phyloP scores from a whole-genome alignment of 2,329 filamentous ascomycete species.

The Rhynchosporium graminicola region DNA sequence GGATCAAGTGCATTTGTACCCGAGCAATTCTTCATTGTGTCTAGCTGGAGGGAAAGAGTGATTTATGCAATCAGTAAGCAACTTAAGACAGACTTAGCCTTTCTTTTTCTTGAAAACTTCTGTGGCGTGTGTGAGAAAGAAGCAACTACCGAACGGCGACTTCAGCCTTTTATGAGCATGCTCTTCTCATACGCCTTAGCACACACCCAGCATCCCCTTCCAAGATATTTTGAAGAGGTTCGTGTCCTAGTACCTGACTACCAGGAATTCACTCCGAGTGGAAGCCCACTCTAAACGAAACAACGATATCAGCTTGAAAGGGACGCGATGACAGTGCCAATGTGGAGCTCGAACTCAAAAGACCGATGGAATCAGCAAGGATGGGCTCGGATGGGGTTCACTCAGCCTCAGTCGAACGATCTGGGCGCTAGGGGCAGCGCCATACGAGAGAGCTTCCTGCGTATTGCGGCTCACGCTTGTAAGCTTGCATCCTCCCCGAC shows the following conservation, averaged over 20 bases:
- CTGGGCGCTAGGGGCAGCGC: conserved; percentile 5
- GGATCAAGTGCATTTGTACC: conserved; percentile 12
- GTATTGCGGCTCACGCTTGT: conserved; percentile 13
- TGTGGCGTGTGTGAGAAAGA: conserved; percentile 5
- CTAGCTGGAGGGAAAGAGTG: not conserved
- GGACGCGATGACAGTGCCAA: conserved; percentile 8
- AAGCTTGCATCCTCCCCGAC: conserved; percentile 6
- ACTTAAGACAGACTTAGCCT: conserved; percentile 5
- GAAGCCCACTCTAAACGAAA: conserved; percentile 21
- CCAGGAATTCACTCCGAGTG: conserved; percentile 22
- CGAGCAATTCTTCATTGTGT: conserved; percentile 8
- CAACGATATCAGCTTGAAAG: conserved; percentile 11
- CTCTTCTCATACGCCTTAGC: conserved; percentile 1
- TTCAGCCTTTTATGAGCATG: conserved; percentile 6
- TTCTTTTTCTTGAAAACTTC: not conserved
- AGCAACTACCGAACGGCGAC: conserved; percentile 1
- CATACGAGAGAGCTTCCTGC: conserved; percentile 14
- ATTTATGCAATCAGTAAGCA: conserved; percentile 2
- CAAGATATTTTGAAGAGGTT: conserved; percentile 11
- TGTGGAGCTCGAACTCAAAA: not conserved
- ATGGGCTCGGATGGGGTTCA: conserved; percentile 8
- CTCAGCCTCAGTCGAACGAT: conserved; percentile 14
- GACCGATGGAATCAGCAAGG: conserved; percentile 7
- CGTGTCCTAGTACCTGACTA: conserved; percentile 7
- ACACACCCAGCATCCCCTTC: conserved; percentile 1